Evolutionary conservation across 805 yeast species (phyloP).

Genomic region (Zygosaccharomyces siamensis): DNA sequence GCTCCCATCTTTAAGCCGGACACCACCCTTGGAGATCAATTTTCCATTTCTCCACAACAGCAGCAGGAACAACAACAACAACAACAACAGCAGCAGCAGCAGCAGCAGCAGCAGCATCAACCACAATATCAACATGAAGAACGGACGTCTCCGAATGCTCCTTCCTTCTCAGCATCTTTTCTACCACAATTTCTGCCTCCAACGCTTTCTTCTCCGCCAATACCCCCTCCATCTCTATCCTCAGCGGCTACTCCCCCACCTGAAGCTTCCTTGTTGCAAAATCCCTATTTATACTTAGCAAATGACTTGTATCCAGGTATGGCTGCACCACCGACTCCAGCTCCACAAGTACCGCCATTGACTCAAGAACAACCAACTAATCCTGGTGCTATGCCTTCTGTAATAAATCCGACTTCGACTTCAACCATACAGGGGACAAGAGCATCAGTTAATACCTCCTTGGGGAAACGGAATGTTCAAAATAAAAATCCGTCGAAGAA

Average conservation of each 20-base stretch:
- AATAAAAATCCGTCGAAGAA: conserved; percentile 7
- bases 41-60: not conserved
- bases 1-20: conserved; percentile 30
- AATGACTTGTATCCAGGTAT: conserved; percentile 8
- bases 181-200: conserved; percentile 11
- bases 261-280: conserved; percentile 1
- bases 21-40: conserved; percentile 3
- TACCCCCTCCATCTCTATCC: not conserved
- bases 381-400: not conserved
- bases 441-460: not conserved
- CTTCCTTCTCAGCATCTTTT: conserved; percentile 3
- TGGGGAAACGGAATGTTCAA: not conserved
- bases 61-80: not conserved
- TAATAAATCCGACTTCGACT: not conserved
- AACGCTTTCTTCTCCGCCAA: conserved; percentile 6
- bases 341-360: not conserved
- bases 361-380: not conserved
- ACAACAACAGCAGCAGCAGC: conserved; percentile 5
- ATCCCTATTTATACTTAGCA: conserved; percentile 9
- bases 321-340: not conserved
- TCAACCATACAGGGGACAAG: not conserved
- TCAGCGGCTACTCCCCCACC: conserved; percentile 5
- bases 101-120: not conserved
- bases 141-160: not conserved
- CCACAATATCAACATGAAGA: conserved; percentile 1